phyloP scores from a whole-genome alignment of 129 eudicot genomes.

The Erigeron canadensis region DNA sequence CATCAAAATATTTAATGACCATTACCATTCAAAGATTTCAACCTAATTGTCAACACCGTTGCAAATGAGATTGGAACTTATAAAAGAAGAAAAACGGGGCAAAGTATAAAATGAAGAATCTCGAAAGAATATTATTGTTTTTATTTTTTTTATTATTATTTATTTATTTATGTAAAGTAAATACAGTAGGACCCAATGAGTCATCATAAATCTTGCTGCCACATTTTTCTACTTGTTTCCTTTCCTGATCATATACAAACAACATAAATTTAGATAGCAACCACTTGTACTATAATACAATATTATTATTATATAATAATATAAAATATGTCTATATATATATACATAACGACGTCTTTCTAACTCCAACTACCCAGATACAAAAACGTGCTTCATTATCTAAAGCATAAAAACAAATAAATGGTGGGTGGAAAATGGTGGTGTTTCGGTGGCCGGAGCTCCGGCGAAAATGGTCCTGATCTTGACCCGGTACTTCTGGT shows the following conservation, averaged over 20 bases:
- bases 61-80: no score
- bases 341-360: background rate
- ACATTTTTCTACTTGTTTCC: background rate
- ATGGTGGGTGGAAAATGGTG: constrained; percentile 48
- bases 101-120: background rate
- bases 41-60: background rate
- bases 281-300: no score
- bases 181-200: no score
- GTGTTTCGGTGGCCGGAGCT: constrained; percentile 37
- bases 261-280: no score
- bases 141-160: no score
- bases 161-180: background rate
- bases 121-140: background rate
- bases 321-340: no score
- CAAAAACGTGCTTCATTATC: constrained; percentile 17
- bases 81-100: no score
- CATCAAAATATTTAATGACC: no score
- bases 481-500: constrained; percentile 80
- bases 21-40: no score
- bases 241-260: background rate
- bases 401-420: constrained; percentile 5
- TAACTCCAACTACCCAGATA: constrained; percentile 17
- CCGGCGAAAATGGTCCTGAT: constrained; percentile 41
- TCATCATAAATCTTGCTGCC: no score
- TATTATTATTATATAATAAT: no score